Percentiles rank a stretch among this genome's conserved stretches.
phyloP scores from a whole-genome alignment of 352 stramenopile genomes.

The Blastocystis sp. region DNA sequence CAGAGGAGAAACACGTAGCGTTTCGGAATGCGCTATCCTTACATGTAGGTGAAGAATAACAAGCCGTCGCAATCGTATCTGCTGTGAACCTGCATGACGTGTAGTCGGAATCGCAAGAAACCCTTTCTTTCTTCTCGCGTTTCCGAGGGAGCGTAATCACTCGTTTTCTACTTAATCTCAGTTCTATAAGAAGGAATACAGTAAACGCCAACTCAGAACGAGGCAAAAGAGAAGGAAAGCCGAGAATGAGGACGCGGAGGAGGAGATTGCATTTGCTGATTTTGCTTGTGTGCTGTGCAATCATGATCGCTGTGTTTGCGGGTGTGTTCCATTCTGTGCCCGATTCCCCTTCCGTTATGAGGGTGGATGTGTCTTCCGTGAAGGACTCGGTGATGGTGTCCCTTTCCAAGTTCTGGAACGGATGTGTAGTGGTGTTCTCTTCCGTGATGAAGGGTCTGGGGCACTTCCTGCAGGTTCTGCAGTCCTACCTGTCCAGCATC shows the following conservation, averaged over 20 bases:
- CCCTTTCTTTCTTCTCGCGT: background rate
- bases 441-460: background rate
- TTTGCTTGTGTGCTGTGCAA: background rate
- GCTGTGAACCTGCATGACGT: background rate
- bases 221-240: background rate
- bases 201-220: background rate
- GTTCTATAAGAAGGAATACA: background rate
- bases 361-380: no score
- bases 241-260: background rate
- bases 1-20: constrained; percentile 27
- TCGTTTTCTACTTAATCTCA: background rate
- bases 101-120: background rate
- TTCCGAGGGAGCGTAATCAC: background rate
- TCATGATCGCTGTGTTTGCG: background rate
- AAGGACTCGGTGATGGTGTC: no score
- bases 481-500: background rate
- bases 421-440: background rate
- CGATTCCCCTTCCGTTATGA: no score
- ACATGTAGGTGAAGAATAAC: constrained; percentile 23
- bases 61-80: background rate
- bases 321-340: no score
- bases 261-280: background rate
- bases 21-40: background rate
- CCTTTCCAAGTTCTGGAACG: no score
- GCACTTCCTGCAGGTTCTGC: background rate